Evolutionary conservation across 192 early-diverging fungal species (phyloP).

Genomic region (Rhizophagus sp.): DNA sequence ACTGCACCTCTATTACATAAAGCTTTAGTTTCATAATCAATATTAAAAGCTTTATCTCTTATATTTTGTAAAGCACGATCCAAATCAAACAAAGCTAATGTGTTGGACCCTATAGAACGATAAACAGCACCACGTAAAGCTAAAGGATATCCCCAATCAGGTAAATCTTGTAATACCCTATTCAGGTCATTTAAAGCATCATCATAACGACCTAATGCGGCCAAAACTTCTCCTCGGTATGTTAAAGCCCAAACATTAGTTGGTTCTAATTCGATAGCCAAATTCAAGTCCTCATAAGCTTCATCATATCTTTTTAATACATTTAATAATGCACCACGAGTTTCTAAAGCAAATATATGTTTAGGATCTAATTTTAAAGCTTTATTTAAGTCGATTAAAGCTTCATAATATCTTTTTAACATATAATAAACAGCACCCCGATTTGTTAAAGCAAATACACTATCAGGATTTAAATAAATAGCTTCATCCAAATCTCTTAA

Average conservation of each 20-base stretch:
- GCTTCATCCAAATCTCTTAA: constrained; percentile 27
- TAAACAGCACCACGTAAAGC: constrained; percentile 17
- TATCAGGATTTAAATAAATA: constrained; percentile 1
- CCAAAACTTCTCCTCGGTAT: constrained; percentile 9
- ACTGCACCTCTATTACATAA: constrained; percentile 16
- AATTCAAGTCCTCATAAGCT: constrained; percentile 12
- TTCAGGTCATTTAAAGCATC: constrained; percentile 23
- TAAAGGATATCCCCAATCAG: constrained; percentile 27
- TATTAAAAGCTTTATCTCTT: constrained; percentile 9
- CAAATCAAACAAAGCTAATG: constrained; percentile 14
- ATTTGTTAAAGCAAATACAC: constrained; percentile 23
- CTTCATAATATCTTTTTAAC: constrained; percentile 16
- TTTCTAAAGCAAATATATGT: constrained; percentile 7
- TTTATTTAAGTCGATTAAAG: constrained; percentile 5
- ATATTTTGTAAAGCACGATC: constrained; percentile 3
- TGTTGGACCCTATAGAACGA: background rate
- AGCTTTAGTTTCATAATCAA: constrained; percentile 13
- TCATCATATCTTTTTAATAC: background rate
- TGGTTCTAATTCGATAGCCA: background rate
- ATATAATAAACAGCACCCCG: constrained; percentile 20
- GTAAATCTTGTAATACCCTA: background rate
- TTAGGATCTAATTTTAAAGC: constrained; percentile 10
- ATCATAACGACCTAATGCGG: background rate
- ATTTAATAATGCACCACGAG: constrained; percentile 1
- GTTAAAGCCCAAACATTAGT: constrained; percentile 14